A percentile compares a stretch with the other conserved stretches of the same genome.
Conservation (phyloP, 1,139 yeast species). For the Zygosaccharomyces pseudobailii region DNA sequence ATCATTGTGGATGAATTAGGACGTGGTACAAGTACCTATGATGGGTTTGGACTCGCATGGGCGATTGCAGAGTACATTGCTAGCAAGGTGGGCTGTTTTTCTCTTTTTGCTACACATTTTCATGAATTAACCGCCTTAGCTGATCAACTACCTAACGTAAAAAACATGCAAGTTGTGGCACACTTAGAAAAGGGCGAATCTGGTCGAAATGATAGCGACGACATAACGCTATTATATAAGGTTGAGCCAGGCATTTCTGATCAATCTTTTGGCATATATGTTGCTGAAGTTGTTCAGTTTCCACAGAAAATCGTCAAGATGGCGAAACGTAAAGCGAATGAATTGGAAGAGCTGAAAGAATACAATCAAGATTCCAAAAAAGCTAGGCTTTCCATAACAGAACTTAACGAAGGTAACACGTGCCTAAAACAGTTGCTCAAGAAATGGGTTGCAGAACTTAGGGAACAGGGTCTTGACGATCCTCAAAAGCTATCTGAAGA, state of each 20-base stretch:
- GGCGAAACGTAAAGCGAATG: constrained; percentile 93
- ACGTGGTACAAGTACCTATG: constrained; percentile 94
- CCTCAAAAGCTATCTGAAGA: constrained; percentile 23
- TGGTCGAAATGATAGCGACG: constrained; percentile 43
- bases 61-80: constrained; percentile 86
- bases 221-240: constrained; percentile 80
- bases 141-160: constrained; percentile 55
- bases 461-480: constrained; percentile 33
- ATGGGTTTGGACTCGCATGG: constrained; percentile 98
- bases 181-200: constrained; percentile 52
- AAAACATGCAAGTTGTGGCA: constrained; percentile 90
- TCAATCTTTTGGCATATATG: constrained; percentile 95
- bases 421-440: constrained; percentile 52
- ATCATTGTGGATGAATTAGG: constrained; percentile 94
- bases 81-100: constrained; percentile 63
- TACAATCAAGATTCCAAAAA: constrained; percentile 41
- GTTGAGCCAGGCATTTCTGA: constrained; percentile 92
- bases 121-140: constrained; percentile 86
- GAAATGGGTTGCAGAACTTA: constrained; percentile 55
- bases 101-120: constrained; percentile 94
- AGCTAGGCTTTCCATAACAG: constrained; percentile 50
- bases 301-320: constrained; percentile 82
- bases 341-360: constrained; percentile 65
- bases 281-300: constrained; percentile 90
- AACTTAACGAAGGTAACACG: constrained; percentile 53